These are phyloP conservation scores for Musa beccarii DNA, from an alignment of 176 grass and related monocot genomes.

Conservation along the genomic window DNA sequence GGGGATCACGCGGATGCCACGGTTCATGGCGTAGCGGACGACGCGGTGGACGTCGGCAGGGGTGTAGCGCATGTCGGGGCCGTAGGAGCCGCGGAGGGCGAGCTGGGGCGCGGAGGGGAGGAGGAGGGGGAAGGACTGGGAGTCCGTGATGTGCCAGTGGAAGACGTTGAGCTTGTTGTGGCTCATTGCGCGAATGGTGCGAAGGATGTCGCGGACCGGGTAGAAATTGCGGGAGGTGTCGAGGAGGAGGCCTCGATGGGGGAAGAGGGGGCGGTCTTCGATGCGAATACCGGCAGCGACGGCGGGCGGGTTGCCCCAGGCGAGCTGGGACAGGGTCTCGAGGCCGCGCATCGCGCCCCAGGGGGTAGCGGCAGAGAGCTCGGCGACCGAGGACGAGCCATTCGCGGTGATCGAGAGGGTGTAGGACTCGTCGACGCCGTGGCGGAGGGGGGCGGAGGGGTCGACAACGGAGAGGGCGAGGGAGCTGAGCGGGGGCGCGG, in stretches of 20 bases:
- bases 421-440: constrained; percentile 73
- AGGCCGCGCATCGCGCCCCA: constrained; percentile 86
- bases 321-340: constrained; percentile 81
- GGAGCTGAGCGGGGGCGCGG: constrained; percentile 17
- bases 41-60: constrained; percentile 55
- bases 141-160: constrained; percentile 85
- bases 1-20: constrained; percentile 74
- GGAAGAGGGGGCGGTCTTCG: constrained; percentile 52
- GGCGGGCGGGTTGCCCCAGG: constrained; percentile 27
- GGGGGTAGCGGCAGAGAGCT: constrained; percentile 42
- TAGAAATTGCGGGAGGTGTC: constrained; percentile 81
- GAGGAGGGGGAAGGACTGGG: constrained; percentile 78
- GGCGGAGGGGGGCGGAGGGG: constrained; percentile 38
- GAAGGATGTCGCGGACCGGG: constrained; percentile 54
- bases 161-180: constrained; percentile 95
- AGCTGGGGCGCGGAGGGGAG: constrained; percentile 69
- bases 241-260: constrained; percentile 64
- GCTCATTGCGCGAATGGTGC: constrained; percentile 71
- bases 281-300: constrained; percentile 53
- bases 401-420: constrained; percentile 39
- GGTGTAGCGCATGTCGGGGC: constrained; percentile 52
- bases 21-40: constrained; percentile 41
- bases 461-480: constrained; percentile 57
- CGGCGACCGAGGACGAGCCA: constrained; percentile 21
- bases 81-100: constrained; percentile 57